Conservation (phyloP, 139 green algal genomes). For the Ulvella scutata region DNA sequence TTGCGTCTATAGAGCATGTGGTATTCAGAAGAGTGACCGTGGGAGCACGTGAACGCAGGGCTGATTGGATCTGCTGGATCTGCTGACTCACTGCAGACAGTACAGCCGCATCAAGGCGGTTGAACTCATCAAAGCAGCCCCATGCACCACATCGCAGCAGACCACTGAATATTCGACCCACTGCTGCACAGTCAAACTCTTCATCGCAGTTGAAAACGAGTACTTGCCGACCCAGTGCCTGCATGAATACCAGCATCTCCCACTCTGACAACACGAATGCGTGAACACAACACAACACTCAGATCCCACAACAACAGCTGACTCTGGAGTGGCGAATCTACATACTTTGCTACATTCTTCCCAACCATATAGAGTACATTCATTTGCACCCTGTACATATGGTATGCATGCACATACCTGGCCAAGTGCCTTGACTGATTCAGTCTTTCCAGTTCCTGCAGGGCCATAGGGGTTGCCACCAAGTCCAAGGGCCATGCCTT, state of each 20-base stretch:
- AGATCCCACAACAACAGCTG: no score
- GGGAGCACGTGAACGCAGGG: constrained; percentile 33
- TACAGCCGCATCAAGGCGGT: constrained; percentile 65
- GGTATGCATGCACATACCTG: constrained; percentile 20
- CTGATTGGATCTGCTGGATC: constrained; percentile 60
- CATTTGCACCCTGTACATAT: no score
- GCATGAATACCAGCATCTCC: not conserved
- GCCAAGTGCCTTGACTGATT: constrained; percentile 69
- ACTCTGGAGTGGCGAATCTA: no score
- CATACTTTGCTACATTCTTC: no score
- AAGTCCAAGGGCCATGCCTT: constrained; percentile 58
- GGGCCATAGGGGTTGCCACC: constrained; percentile 72
- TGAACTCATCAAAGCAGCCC: constrained; percentile 86
- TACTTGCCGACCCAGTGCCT: constrained; percentile 22
- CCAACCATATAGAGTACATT: no score
- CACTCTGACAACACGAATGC: no score
- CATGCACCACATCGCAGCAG: constrained; percentile 63
- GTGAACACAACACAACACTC: no score
- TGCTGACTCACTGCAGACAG: constrained; percentile 61
- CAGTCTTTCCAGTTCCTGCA: constrained; percentile 70
- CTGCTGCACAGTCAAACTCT: constrained; percentile 62
- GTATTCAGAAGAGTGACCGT: constrained; percentile 49
- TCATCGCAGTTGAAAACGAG: constrained; percentile 82
- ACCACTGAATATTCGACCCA: constrained; percentile 69
- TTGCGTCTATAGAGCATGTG: constrained; percentile 37